Base-by-base conservation (phyloP, 176 grass and related monocot species). In the Tuctoria greenei region DNA sequence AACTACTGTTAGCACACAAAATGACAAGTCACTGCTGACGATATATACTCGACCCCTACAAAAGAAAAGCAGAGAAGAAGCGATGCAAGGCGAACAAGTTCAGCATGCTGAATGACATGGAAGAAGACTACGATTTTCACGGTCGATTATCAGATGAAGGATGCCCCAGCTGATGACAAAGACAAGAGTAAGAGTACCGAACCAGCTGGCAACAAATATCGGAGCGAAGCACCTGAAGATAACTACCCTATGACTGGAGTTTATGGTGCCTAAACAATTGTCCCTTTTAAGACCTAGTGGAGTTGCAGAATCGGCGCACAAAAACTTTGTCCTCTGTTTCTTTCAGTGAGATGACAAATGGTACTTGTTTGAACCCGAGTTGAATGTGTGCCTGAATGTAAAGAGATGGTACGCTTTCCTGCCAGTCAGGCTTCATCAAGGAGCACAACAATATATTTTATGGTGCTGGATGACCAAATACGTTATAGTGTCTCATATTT, bases 41-140 rank as follows among this genome's bases (percentile, higher is more conserved):
- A n/a, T n/a, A 91, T 69, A 94, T 98, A 61, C 71, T 94, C 4
- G 82, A 98, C 46, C 95, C 91, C 16, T 86, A 78, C 35, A 94
- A 86, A 79, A 78, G 20, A 49, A 94, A 88, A 76, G 82, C 86
- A 31, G 41, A 93, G 70, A 82, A 87, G 79, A 86, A 86, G 51
- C 38, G 28, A 5, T 72, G 65, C 46, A 86, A 86, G 31, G 66
- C 38, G 16, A 82, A 86, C 73, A 86, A 73, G 82, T 70, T 79
- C 26, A 79, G 58, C 0, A 57, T 64, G 56, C 28, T 74, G 23
- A 82, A 58, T 9, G 85, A 82, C 74, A 73, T 82, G 66, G 85
- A 87, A 42, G 85, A 74, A 0, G 79, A 87, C 62, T 87, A 82
- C 12, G 79, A 82, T n/a, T 65, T 87, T 87, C 49, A 82, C 78